Conservation (phyloP, 129 eudicot genomes). For the Ambrosia artemisiifolia region DNA sequence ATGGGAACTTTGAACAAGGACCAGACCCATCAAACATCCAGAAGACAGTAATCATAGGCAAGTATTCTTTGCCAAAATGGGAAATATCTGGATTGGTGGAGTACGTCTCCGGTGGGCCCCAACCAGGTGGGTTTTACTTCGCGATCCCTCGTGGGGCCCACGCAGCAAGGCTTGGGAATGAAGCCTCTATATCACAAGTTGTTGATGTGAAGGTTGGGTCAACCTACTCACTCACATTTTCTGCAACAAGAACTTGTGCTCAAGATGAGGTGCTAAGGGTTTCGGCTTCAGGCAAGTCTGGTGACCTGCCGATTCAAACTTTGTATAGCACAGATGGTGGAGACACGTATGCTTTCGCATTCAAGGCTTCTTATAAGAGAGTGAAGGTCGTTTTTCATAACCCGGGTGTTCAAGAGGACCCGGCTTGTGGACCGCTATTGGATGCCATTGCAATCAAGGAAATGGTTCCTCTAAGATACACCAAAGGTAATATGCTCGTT, state of each 20-base stretch:
- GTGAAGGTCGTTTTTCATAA: slow-evolving; percentile 56
- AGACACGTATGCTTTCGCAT: slow-evolving; percentile 70
- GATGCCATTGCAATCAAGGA: slow-evolving; percentile 73
- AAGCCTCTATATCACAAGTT: slow-evolving; percentile 57
- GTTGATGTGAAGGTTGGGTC: slow-evolving; percentile 38
- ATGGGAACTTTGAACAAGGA: slow-evolving; percentile 68
- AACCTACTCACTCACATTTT: slow-evolving; percentile 52
- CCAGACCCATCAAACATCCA: slow-evolving; percentile 53
- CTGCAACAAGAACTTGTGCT: slow-evolving; percentile 75
- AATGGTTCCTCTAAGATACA: slow-evolving; percentile 24
- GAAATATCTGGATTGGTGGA: slow-evolving; percentile 53
- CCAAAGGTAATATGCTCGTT: slow-evolving; percentile 43
- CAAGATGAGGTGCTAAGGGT: slow-evolving; percentile 63
- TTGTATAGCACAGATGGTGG: slow-evolving; percentile 67
- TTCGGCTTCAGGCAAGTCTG: slow-evolving; percentile 38
- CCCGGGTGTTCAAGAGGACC: slow-evolving; percentile 69
- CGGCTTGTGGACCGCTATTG: slow-evolving; percentile 67
- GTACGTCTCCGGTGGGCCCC: slow-evolving; percentile 63
- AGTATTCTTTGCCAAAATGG: slow-evolving; percentile 62
- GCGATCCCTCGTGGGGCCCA: slow-evolving; percentile 61
- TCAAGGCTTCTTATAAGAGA: slow-evolving; percentile 35
- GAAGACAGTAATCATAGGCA: slow-evolving; percentile 54
- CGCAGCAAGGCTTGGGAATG: slow-evolving; percentile 66
- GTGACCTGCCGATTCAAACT: slow-evolving; percentile 65
- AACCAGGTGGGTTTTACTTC: slow-evolving; percentile 59